Percentiles rank a stretch among this genome's conserved stretches.
Evolutionary conservation across 2,329 filamentous ascomycete species (phyloP).

Genomic region (Hymenoscyphus linearis): DNA sequence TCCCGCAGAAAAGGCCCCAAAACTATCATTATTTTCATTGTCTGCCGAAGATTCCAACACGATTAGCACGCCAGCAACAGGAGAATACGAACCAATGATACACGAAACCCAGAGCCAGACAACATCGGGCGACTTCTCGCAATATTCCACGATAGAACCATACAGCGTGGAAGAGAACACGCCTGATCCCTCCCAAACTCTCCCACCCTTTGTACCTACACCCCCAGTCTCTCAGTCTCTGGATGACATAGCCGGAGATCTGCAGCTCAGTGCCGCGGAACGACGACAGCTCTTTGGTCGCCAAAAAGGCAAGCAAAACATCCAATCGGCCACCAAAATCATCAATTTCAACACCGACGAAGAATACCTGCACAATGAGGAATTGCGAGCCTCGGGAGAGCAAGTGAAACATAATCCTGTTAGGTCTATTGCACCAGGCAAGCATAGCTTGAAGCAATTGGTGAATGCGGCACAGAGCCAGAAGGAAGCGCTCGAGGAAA

Average conservation of each 20-base stretch:
- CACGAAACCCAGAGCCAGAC: constrained; percentile 29
- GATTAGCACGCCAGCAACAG: constrained; percentile 12
- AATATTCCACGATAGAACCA: constrained; percentile 11
- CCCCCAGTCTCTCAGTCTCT: constrained; percentile 48
- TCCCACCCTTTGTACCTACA: constrained; percentile 25
- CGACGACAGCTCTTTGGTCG: constrained; percentile 84
- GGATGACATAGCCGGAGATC: constrained; percentile 64
- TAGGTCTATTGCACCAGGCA: constrained; percentile 75
- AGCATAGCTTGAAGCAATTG: constrained; percentile 83
- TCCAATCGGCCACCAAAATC: constrained; percentile 52
- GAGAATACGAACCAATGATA: constrained; percentile 50
- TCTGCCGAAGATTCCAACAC: constrained; percentile 34
- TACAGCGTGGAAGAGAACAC: constrained; percentile 27
- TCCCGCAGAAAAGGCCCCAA: constrained; percentile 35
- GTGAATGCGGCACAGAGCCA: constrained; percentile 79
- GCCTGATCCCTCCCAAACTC: constrained; percentile 20
- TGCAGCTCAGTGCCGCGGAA: constrained; percentile 73
- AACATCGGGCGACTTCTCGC: constrained; percentile 13
- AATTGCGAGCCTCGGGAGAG: constrained; percentile 64
- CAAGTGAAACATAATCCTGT: constrained; percentile 73
- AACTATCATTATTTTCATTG: constrained; percentile 67
- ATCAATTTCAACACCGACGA: constrained; percentile 84
- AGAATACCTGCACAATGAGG: constrained; percentile 84
- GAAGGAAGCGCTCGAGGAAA: constrained; percentile 83
- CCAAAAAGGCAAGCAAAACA: constrained; percentile 37